phyloP scores from a whole-genome alignment of 371 early-diverging fungal genomes.

The Rhizopus microsporus region DNA sequence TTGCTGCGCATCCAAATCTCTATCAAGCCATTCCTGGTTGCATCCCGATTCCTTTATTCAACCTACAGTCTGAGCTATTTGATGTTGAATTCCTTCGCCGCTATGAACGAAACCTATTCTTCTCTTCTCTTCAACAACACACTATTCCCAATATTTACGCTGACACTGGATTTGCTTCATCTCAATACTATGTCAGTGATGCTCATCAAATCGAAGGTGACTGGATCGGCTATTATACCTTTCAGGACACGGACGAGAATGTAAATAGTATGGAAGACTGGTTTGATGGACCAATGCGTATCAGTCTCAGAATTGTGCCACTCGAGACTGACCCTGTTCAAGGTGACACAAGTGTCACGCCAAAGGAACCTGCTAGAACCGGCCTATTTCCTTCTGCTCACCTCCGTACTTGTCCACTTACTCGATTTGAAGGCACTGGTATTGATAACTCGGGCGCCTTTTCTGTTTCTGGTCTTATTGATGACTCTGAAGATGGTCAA shows the following conservation, averaged over 20 bases:
- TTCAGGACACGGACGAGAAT: slow-evolving; percentile 36
- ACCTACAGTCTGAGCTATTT: slow-evolving; percentile 33
- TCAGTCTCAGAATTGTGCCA: slow-evolving; percentile 43
- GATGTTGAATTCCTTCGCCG: slow-evolving; percentile 51
- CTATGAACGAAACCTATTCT: slow-evolving; percentile 38
- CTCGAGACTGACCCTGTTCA: slow-evolving; percentile 30
- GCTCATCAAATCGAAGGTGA: slow-evolving; percentile 49
- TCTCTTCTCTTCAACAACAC: slow-evolving; percentile 20
- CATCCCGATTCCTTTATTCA: slow-evolving; percentile 42
- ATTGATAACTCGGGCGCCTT: slow-evolving; percentile 42
- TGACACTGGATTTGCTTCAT: slow-evolving; percentile 37
- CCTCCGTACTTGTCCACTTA: slow-evolving; percentile 40
- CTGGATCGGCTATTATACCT: slow-evolving; percentile 54
- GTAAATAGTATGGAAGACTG: slow-evolving; percentile 29
- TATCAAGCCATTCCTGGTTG: slow-evolving; percentile 44
- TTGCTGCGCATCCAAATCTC: slow-evolving; percentile 44
- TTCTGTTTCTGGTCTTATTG: slow-evolving; percentile 43
- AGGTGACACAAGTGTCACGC: not conserved
- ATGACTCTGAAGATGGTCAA: slow-evolving; percentile 51
- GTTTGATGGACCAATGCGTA: slow-evolving; percentile 52
- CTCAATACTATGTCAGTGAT: slow-evolving; percentile 40
- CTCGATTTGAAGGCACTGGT: slow-evolving; percentile 51
- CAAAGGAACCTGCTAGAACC: slow-evolving; percentile 4
- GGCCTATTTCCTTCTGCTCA: slow-evolving; percentile 33
- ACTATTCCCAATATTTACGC: slow-evolving; percentile 30